Base-by-base conservation (phyloP, 2,329 filamentous ascomycete species). In the Gaeumannomyces tritici region DNA sequence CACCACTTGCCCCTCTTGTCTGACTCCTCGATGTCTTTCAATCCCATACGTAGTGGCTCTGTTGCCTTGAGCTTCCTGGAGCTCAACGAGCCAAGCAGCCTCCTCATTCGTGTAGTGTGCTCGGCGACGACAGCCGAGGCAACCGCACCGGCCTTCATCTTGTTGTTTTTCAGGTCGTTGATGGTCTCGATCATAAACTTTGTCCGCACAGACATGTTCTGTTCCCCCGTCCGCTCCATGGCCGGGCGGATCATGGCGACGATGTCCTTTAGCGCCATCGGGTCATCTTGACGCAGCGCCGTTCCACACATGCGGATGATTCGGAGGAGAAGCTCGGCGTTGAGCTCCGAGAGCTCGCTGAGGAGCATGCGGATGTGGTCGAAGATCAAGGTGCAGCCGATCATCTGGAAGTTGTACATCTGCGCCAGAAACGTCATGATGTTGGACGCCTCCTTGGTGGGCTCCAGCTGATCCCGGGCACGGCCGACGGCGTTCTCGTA, bases 131-230 rank as follows among this genome's bases (percentile, higher is more conserved):
- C 79, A 3, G 83, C 84, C 1, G 90, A 90, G 55, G 89, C 89
- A 57, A 83, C 82, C 5, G 83, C 83, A 21, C 86, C 87, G 4
- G 64, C 59, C 74, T 93, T 97, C 70, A 93, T 82, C 64, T 91
- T 91, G 75, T 95, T 97, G 78, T 96, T 96, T 73, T 96, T 96
- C 33, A 99, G 80, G 69, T 96, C 91, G 64, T 90, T 91, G 73
- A 99, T 96, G 1, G 89, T 95, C 70, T 98, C 93, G 61, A 99
- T 90, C 93, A 98, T 98, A 75, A 97, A 97, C 67, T 90, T 96
- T 1, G 93, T 97, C 62, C 95, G 87, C 12, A 93, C 90, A 1
- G 92, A 93, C 31, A 96, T 78, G 26, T 86, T 89, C 15, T 79
- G 78, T 69, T 90, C 85, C 5, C 89, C 90, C 47, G 64, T 62